Base-by-base conservation (phyloP, 306 rosid species). In the Urtica urens region DNA sequence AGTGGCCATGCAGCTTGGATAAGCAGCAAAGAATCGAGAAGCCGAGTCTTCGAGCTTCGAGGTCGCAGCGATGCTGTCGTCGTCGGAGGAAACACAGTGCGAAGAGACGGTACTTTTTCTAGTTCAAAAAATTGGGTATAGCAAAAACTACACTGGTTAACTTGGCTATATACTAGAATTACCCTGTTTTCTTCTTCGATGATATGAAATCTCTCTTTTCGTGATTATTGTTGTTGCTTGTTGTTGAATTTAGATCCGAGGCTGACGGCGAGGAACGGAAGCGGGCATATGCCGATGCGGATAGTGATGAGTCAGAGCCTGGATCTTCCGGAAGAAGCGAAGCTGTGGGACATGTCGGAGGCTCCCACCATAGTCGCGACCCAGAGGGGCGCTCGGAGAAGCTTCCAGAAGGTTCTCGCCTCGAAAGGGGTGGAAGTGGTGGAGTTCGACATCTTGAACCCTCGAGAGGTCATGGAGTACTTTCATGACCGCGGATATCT, bases 371-470 rank as follows among this genome's bases (percentile, higher is more conserved):
- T 90, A 57, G 95, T 84, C 66, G 90, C 75, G 18, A 84, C 95
- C 2, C 97, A 84, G 58, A 77, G 95, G 69, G 97, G 97, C 50
- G 94, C 95, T 6, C 64, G 78, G 65, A 81, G 73, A 70, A 72
- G 84, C 53, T 81, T 90, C 62, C 97, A 90, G 77, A 90, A 84
- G 69, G 46, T 67, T 20, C 97, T 90, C 77, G 95, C 97, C 41
- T 81, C 94, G 0, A 90, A 84, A 79, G 97, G 95, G 61, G 83
- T 90, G 50, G 97, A 90, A 70, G 95, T 90, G 18, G 82, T 90
- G 55, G 97, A 90, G 76, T 84, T 90, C 43, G 94, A 90, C 63
- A 79, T 77, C 27, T 64, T 90, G 51, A 84, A 81, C 58, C 74
- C 94, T 33, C 67, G 81, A 46, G 94, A 90, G 25, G 83, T 90